These are phyloP conservation scores for Cryptosporidium ubiquitum DNA, from an alignment of 169 alveolate genomes.

Conservation along the genomic window DNA sequence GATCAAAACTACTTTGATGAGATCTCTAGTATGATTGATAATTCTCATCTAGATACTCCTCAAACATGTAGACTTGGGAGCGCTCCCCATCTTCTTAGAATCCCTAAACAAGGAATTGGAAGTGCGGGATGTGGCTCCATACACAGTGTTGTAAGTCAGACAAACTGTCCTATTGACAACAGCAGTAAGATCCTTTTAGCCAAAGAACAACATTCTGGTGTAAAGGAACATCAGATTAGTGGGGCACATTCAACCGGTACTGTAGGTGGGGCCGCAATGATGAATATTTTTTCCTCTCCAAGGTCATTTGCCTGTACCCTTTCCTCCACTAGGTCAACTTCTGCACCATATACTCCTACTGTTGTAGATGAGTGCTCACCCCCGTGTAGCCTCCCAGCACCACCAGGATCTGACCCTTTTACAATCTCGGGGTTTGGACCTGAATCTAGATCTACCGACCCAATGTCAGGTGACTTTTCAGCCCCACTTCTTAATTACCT, in stretches of 20 bases:
- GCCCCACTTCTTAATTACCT: slow-evolving; percentile 65
- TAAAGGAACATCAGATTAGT: background rate
- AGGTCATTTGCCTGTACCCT: slow-evolving; percentile 44
- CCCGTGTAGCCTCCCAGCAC: slow-evolving; percentile 52
- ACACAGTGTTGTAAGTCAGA: background rate
- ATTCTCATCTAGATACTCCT: slow-evolving; percentile 56
- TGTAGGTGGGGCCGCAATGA: slow-evolving; percentile 3
- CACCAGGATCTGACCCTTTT: slow-evolving; percentile 70
- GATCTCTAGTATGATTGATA: slow-evolving; percentile 57
- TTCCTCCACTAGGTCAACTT: slow-evolving; percentile 63
- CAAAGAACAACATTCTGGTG: background rate
- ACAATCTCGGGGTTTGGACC: slow-evolving; percentile 36
- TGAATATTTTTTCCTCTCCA: slow-evolving; percentile 62
- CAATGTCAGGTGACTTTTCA: slow-evolving; percentile 38
- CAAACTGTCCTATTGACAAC: background rate
- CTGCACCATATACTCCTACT: slow-evolving; percentile 54
- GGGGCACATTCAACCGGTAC: slow-evolving; percentile 2
- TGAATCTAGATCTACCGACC: slow-evolving; percentile 29
- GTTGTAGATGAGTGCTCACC: slow-evolving; percentile 68
- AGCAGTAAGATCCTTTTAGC: background rate
- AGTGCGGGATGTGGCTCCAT: background rate
- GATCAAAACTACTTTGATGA: slow-evolving; percentile 57
- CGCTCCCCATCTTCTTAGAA: slow-evolving; percentile 31
- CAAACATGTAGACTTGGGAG: slow-evolving; percentile 16
- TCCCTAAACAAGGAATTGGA: slow-evolving; percentile 4